Percentiles rank a stretch among this genome's conserved stretches.
Evolutionary conservation across 768 basidiomycete species (phyloP).

Genomic region (Asterophora parasitica): DNA sequence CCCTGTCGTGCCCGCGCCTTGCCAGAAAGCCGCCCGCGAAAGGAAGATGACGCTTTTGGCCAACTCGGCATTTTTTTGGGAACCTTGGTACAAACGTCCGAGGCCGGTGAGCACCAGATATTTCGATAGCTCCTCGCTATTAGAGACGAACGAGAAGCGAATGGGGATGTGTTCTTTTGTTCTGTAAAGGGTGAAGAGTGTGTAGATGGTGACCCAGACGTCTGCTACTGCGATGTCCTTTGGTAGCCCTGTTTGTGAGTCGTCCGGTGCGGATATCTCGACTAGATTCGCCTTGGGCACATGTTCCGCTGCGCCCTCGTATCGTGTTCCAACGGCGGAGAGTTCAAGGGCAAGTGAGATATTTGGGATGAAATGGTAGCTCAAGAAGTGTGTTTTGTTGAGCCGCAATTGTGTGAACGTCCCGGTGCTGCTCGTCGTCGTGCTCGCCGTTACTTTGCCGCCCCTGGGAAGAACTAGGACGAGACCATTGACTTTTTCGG

Average conservation of each 20-base stretch:
- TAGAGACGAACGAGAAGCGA: conserved; percentile 25
- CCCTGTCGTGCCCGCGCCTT: conserved; percentile 40
- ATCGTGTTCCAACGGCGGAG: conserved; percentile 24
- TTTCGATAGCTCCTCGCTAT: conserved; percentile 25
- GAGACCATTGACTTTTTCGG: conserved; percentile 12
- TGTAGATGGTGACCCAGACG: conserved; percentile 38
- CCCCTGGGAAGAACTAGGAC: conserved; percentile 26
- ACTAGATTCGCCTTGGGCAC: conserved; percentile 25
- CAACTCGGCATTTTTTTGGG: conserved; percentile 12
- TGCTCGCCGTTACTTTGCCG: conserved; percentile 17
- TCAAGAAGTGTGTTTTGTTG: conserved; percentile 18
- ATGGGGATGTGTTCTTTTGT: conserved; percentile 38
- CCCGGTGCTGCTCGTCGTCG: conserved; percentile 7
- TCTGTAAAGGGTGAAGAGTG: conserved; percentile 34
- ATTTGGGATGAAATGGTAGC: conserved; percentile 13
- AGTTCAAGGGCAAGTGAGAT: conserved; percentile 20
- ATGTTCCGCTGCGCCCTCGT: conserved; percentile 24
- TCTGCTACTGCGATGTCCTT: conserved; percentile 24
- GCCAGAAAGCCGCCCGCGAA: conserved; percentile 43
- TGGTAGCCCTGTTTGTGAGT: conserved; percentile 11
- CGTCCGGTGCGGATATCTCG: conserved; percentile 18
- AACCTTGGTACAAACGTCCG: conserved; percentile 17
- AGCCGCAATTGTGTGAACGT: conserved; percentile 17
- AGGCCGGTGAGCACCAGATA: conserved; percentile 40
- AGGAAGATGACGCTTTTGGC: conserved; percentile 30